Evolutionary conservation across 2,329 filamentous ascomycete species (phyloP).

Genomic region (Podosphaera fusca): DNA sequence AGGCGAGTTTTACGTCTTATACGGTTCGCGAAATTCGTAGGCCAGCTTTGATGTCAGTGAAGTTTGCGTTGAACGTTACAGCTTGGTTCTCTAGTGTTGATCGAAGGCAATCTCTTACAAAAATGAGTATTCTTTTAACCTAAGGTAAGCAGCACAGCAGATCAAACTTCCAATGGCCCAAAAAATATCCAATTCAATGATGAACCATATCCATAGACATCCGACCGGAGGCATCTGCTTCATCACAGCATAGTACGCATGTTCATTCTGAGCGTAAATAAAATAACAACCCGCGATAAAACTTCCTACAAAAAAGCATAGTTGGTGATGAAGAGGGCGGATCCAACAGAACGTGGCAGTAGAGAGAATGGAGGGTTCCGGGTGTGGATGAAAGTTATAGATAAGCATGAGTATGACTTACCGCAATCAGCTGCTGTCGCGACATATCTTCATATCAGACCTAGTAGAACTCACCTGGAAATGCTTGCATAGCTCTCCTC

Average conservation of each 20-base stretch:
- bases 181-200: conserved; percentile 59
- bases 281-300: conserved; percentile 50
- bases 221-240: conserved; percentile 76
- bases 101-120: conserved; percentile 3
- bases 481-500: conserved; percentile 27
- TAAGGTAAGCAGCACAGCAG: conserved; percentile 11
- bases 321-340: conserved; percentile 28
- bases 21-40: no score
- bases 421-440: not conserved
- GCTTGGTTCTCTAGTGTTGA: no score
- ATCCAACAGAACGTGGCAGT: conserved; percentile 24
- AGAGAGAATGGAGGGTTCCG: conserved; percentile 24
- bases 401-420: conserved; percentile 18
- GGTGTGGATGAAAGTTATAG: conserved; percentile 16
- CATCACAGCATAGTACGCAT: conserved; percentile 72
- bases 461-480: conserved; percentile 22
- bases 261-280: conserved; percentile 56
- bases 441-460: not conserved
- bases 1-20: no score
- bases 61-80: no score
- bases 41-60: no score
- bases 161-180: conserved; percentile 35
- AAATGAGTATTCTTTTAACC: conserved; percentile 10
- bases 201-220: conserved; percentile 79
- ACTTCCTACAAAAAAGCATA: conserved; percentile 39